phyloP scores from a whole-genome alignment of 371 early-diverging fungal genomes.

The Rhizopus sp. region DNA sequence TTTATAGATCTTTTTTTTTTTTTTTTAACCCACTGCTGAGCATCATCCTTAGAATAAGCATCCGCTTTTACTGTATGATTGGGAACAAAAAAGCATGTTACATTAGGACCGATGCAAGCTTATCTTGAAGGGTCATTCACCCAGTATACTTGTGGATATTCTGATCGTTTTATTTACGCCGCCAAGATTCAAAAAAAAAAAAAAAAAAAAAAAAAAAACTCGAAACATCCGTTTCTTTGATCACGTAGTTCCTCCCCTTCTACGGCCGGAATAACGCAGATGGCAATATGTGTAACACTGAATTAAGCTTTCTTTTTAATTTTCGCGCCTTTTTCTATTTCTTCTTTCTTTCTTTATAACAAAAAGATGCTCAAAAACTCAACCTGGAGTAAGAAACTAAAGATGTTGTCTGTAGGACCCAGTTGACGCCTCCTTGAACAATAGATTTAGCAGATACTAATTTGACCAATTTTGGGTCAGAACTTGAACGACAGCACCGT shows the following conservation, averaged over 20 bases:
- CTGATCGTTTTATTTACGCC: not conserved
- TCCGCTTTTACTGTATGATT: not conserved
- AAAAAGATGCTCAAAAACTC: conserved; percentile 52
- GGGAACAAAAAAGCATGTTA: no score
- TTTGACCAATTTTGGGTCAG: conserved; percentile 72
- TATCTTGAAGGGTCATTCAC: no score
- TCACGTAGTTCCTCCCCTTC: not conserved
- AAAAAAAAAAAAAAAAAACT: no score
- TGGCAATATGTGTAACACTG: no score
- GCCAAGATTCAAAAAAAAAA: not conserved
- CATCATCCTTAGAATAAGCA: no score
- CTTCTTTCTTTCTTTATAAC: conserved; percentile 5
- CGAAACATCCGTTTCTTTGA: not conserved
- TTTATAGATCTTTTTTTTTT: not conserved
- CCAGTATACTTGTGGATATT: not conserved
- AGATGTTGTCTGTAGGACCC: not conserved
- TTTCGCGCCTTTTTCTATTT: conserved; percentile 2
- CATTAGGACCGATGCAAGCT: no score
- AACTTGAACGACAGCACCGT: conserved; percentile 72
- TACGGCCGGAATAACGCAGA: not conserved
- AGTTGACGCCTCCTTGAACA: not conserved
- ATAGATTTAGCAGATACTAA: conserved; percentile 71
- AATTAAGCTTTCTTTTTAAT: no score
- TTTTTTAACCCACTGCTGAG: not conserved
- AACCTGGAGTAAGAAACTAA: conserved; percentile 42